Percentiles rank a stretch among this genome's conserved stretches.
phyloP scores from a whole-genome alignment of 768 basidiomycete species.

The Suillus tomentosus region DNA sequence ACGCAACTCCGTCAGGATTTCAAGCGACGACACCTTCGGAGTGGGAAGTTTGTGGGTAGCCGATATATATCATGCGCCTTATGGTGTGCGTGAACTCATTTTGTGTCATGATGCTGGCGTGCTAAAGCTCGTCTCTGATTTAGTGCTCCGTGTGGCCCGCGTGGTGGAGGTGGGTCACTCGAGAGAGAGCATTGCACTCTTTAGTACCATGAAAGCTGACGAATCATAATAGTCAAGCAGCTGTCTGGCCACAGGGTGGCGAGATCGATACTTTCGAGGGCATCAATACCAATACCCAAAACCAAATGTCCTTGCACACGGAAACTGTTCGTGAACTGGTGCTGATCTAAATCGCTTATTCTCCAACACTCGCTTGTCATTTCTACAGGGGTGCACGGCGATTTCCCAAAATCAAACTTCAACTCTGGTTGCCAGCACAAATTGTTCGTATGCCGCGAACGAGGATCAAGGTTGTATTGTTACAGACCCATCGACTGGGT shows the following conservation, averaged over 20 bases:
- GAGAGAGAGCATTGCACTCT: neutral
- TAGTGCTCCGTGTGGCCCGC: constrained; percentile 77
- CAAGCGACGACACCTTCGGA: constrained; percentile 53
- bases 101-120: constrained; percentile 8
- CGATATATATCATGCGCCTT: constrained; percentile 67
- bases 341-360: neutral
- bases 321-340: constrained; percentile 39
- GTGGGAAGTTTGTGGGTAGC: constrained; percentile 67
- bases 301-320: constrained; percentile 79
- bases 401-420: constrained; percentile 51
- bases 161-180: constrained; percentile 43
- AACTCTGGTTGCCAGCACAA: constrained; percentile 53
- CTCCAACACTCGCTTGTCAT: neutral
- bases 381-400: constrained; percentile 52
- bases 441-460: constrained; percentile 59
- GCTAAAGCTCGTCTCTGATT: constrained; percentile 9
- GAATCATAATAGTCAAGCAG: constrained; percentile 42
- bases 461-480: constrained; percentile 68
- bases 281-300: constrained; percentile 65
- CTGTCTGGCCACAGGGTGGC: constrained; percentile 62
- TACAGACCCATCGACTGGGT: constrained; percentile 50
- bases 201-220: neutral
- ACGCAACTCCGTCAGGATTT: constrained; percentile 68
- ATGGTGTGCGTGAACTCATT: constrained; percentile 47
- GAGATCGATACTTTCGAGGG: constrained; percentile 86